Conservation (phyloP, 306 rosid species). For the Trichosanthes cucumerina region DNA sequence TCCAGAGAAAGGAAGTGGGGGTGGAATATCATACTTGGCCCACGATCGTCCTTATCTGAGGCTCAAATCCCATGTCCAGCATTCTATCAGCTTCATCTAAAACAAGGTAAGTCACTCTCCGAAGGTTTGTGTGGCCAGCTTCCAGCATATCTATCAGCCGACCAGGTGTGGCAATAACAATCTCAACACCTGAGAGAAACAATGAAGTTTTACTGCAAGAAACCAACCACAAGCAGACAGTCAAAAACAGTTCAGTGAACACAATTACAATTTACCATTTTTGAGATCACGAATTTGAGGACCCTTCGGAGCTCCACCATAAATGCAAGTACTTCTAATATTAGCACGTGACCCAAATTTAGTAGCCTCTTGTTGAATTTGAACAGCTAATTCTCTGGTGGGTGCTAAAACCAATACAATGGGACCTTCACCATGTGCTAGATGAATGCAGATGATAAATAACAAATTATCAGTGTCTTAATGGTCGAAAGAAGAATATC, state of each 20-base stretch:
- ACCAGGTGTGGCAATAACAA: conserved; percentile 96
- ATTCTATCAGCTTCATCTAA: conserved; percentile 97
- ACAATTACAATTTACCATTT: conserved; percentile 61
- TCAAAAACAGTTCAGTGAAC: background rate
- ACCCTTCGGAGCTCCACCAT: conserved; percentile 97
- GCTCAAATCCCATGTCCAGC: conserved; percentile 99
- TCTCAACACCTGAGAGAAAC: conserved; percentile 57
- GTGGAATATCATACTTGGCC: conserved; percentile 46
- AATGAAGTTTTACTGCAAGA: background rate
- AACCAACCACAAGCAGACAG: background rate
- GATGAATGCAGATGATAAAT: conserved; percentile 15
- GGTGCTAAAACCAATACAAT: conserved; percentile 80
- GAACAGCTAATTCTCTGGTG: conserved; percentile 90
- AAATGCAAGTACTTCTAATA: conserved; percentile 66
- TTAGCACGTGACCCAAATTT: conserved; percentile 53
- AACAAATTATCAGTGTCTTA: conserved; percentile 8
- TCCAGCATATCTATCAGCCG: conserved; percentile 96
- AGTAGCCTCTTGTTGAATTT: conserved; percentile 78
- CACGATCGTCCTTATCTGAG: conserved; percentile 79
- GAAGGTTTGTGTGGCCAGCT: conserved; percentile 75
- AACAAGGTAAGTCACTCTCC: conserved; percentile 88
- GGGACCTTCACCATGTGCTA: conserved; percentile 84
- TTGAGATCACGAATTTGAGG: conserved; percentile 93
- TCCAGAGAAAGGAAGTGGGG: background rate
- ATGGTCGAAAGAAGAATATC: background rate